A percentile compares a stretch with the other conserved stretches of the same genome.
These are phyloP conservation scores for Aphanomyces stellatus DNA, from an alignment of 352 stramenopile genomes.

Conservation along the genomic window DNA sequence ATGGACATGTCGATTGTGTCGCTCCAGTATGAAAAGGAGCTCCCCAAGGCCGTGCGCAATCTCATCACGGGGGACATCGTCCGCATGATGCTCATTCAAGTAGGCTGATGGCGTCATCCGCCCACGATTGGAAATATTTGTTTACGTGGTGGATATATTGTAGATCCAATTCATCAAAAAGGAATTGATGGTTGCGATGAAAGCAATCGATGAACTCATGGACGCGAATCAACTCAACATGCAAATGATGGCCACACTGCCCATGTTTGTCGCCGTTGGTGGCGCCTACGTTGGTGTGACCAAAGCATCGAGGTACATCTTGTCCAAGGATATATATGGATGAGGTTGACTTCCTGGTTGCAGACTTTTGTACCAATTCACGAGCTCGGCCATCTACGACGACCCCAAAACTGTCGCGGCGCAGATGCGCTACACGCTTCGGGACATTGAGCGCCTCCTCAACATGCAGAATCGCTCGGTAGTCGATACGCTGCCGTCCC, in stretches of 20 bases:
- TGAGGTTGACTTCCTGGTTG: too few relatives aligned
- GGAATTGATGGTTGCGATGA: conserved; percentile 82
- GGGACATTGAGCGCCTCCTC: conserved; percentile 73
- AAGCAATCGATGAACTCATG: conserved; percentile 81
- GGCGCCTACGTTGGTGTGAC: conserved; percentile 56
- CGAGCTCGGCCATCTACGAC: conserved; percentile 71
- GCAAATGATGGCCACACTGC: conserved; percentile 77
- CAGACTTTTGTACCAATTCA: conserved; percentile 42
- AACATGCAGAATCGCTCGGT: conserved; percentile 66
- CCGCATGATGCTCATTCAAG: conserved; percentile 78
- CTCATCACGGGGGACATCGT: conserved; percentile 80
- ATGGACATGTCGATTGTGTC: conserved; percentile 76
- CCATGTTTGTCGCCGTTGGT: conserved; percentile 69
- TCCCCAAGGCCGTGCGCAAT: conserved; percentile 57
- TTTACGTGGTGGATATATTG: not conserved
- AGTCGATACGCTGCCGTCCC: not conserved
- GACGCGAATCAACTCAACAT: conserved; percentile 82
- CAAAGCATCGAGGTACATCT: conserved; percentile 48
- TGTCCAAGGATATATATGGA: not conserved
- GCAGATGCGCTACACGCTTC: conserved; percentile 68
- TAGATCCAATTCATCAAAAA: conserved; percentile 84
- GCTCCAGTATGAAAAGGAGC: conserved; percentile 58
- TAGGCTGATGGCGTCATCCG: not conserved
- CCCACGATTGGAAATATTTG: not conserved
- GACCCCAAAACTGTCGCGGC: conserved; percentile 62